Evolutionary conservation across 495 filamentous ascomycete species (phyloP), one percentile per base, ranked within the genome.

Genomic region (Cairneyella variabilis): DNA sequence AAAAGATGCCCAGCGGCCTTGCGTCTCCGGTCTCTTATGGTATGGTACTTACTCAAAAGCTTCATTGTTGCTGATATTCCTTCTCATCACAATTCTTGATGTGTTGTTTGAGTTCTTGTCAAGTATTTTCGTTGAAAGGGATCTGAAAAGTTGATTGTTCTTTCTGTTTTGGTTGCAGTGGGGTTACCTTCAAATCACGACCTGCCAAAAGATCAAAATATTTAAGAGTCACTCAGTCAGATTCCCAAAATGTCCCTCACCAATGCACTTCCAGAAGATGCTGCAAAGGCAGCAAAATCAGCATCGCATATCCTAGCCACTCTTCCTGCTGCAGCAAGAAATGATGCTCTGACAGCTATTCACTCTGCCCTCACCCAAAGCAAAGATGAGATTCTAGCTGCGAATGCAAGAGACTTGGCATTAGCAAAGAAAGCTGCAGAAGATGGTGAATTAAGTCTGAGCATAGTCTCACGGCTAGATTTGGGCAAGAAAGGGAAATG

Each of bases 381-480:
- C 27, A 85, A 83, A 62, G 75, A 85, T 53, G 73, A 78, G 18
- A 96, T 98, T 42, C 77, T 97, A 23, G 80, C 81, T 26, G 95
- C 95, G 41, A 98, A 98, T 71, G 80, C 82, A 23, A 78, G 75
- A 56, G 93, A 98, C 66, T 74, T 97, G 28, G 78, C 82, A 56
- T 68, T 77, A 8, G 95, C 95, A 20, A 78, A 75, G 28, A 74
- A 79, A 56, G 87, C 88, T 38, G 89, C 85, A 10, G 79, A 80
- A 20, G 76, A 78, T 56, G 92, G 92, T 36, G 71, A 83, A 48
- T 69, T 97, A 20, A 95, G 83, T 61, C 78, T 86, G 59, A 95
- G 90, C 66, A 76, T 99, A 16, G 76, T 97, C n/a, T 93, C 96
- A 61, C 76, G 93, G 57, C 75, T 99, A 47, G 92, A 97, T 60